phyloP scores from a whole-genome alignment of 768 basidiomycete species.

The Cystofilobasidium macerans region DNA sequence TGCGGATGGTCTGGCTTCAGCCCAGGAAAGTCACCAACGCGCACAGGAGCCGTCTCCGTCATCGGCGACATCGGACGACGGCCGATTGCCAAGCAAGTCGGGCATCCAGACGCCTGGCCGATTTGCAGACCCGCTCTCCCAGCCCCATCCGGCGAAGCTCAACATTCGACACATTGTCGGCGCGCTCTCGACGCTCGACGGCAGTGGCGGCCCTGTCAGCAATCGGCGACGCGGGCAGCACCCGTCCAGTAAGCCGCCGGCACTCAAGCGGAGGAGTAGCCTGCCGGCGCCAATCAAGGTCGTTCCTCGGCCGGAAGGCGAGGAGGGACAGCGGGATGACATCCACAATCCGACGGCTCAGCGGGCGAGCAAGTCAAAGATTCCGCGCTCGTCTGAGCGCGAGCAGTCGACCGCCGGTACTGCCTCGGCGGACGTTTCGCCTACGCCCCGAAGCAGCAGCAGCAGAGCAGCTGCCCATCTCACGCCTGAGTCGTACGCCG shows the following conservation, averaged over 20 bases:
- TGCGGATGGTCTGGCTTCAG: slow-evolving; percentile 6
- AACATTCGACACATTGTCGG: slow-evolving; percentile 36
- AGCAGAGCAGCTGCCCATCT: neutral
- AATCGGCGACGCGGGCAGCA: slow-evolving; percentile 17
- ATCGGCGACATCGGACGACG: slow-evolving; percentile 28
- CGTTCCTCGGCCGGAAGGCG: slow-evolving; percentile 34
- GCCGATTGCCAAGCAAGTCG: slow-evolving; percentile 21
- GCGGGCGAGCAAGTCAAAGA: slow-evolving; percentile 10
- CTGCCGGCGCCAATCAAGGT: neutral
- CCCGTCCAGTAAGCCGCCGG: neutral
- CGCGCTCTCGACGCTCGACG: slow-evolving; percentile 40
- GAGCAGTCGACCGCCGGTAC: neutral
- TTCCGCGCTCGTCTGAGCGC: neutral
- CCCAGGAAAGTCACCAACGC: neutral
- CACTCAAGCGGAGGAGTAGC: neutral
- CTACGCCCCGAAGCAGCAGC: neutral
- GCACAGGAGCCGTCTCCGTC: slow-evolving; percentile 14
- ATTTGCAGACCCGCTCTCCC: slow-evolving; percentile 29
- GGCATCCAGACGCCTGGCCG: slow-evolving; percentile 39
- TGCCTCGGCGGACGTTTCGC: neutral
- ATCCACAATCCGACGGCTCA: slow-evolving; percentile 36
- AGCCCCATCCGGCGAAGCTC: slow-evolving; percentile 31
- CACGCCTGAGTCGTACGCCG: neutral
- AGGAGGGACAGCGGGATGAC: slow-evolving; percentile 49
- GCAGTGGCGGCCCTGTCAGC: slow-evolving; percentile 9